phyloP scores from a whole-genome alignment of 306 rosid species.

The Hippophae rhamnoides region DNA sequence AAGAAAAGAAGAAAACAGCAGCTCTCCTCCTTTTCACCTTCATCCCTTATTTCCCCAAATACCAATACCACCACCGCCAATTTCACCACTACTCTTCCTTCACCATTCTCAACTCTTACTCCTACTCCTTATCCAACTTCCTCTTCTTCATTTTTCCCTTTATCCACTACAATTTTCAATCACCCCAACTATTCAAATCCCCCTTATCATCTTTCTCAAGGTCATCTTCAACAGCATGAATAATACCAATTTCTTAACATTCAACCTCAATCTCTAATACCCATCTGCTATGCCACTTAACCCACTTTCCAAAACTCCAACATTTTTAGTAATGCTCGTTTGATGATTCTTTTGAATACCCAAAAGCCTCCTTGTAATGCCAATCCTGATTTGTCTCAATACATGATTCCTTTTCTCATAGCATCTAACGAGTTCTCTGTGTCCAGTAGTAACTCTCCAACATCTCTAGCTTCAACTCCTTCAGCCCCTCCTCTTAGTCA shows the following conservation, averaged over 20 bases:
- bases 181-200: constrained; percentile 30
- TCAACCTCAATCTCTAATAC: constrained; percentile 1
- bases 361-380: constrained; percentile 24
- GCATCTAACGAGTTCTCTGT: background rate
- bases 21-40: constrained; percentile 31
- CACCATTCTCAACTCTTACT: constrained; percentile 28
- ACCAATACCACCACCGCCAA: constrained; percentile 19
- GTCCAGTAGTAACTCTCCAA: background rate
- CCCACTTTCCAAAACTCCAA: constrained; percentile 33
- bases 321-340: constrained; percentile 30
- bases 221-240: background rate
- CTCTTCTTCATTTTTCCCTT: constrained; percentile 61
- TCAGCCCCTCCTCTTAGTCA: constrained; percentile 16
- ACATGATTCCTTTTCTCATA: background rate
- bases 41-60: constrained; percentile 23
- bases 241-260: background rate
- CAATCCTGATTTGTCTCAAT: constrained; percentile 10
- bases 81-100: constrained; percentile 30
- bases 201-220: constrained; percentile 23
- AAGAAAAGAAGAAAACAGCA: background rate
- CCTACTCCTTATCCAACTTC: constrained; percentile 1
- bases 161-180: constrained; percentile 40
- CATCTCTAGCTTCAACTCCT: background rate
- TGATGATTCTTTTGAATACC: constrained; percentile 41
- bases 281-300: background rate